Evolutionary conservation across 1,139 yeast genomes (phyloP).

Genomic region (Kodamaea sp.): DNA sequence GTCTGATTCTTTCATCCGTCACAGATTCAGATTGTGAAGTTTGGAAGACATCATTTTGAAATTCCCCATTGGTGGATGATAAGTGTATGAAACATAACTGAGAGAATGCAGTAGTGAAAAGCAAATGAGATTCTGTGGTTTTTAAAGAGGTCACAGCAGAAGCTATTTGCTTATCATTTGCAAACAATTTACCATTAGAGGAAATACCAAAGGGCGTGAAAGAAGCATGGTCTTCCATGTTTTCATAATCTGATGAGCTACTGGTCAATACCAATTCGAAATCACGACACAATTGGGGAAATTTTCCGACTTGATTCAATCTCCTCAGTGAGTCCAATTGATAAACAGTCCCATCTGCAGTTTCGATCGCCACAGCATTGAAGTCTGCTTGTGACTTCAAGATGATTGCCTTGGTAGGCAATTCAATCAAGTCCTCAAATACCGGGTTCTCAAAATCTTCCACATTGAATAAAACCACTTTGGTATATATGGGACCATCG

Average conservation of each 20-base stretch:
- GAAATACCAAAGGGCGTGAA: constrained; percentile 69
- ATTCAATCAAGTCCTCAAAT: constrained; percentile 42
- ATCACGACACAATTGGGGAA: constrained; percentile 73
- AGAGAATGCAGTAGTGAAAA: constrained; percentile 89
- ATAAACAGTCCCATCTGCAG: constrained; percentile 62
- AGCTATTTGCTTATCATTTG: constrained; percentile 62
- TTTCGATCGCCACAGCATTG: constrained; percentile 54
- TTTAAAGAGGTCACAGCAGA: constrained; percentile 82
- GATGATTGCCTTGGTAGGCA: constrained; percentile 53
- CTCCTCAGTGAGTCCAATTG: constrained; percentile 33
- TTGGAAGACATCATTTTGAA: constrained; percentile 17
- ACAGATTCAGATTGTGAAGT: constrained; percentile 18
- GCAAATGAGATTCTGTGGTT: constrained; percentile 68
- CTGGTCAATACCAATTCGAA: constrained; percentile 47
- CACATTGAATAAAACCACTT: constrained; percentile 51
- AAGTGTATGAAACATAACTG: constrained; percentile 82
- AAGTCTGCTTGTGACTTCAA: constrained; percentile 59
- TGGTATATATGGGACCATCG: constrained; percentile 51
- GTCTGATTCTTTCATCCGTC: constrained; percentile 81
- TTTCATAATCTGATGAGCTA: constrained; percentile 11
- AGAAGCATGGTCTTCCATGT: constrained; percentile 21
- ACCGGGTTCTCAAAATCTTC: constrained; percentile 37
- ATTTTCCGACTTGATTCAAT: constrained; percentile 40
- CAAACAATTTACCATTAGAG: constrained; percentile 70
- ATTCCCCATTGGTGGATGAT: constrained; percentile 33